Conservation (phyloP, 2,329 filamentous ascomycete genomes). For the Trichoderma gracile region DNA sequence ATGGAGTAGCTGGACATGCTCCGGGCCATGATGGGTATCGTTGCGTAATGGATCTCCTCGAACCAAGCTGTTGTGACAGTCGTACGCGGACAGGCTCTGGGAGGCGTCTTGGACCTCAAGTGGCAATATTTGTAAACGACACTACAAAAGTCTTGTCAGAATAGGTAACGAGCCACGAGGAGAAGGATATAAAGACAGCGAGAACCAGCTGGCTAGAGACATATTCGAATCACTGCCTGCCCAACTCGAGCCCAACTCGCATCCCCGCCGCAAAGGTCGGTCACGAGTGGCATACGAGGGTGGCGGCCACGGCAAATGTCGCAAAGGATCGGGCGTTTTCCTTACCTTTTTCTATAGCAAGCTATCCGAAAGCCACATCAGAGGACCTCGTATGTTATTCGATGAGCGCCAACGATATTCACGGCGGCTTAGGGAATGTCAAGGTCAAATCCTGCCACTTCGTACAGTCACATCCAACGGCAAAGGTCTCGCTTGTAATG, state of each 20-base stretch:
- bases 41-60: not conserved
- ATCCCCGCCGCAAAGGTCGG: slow-evolving; percentile 22
- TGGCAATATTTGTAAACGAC: not conserved
- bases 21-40: slow-evolving; percentile 19
- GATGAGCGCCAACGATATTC: not conserved
- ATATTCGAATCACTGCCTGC: slow-evolving; percentile 16
- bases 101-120: not conserved
- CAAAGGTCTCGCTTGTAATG: not conserved
- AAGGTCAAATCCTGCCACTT: not conserved
- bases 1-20: slow-evolving; percentile 24
- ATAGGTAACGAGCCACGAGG: not conserved
- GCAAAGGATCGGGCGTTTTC: slow-evolving; percentile 3
- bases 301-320: slow-evolving; percentile 20
- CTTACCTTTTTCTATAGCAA: not conserved
- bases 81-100: too few relatives aligned
- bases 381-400: too few relatives aligned
- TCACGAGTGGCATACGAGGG: slow-evolving; percentile 18
- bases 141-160: slow-evolving; percentile 2
- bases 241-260: slow-evolving; percentile 20
- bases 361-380: not conserved
- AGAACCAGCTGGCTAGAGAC: not conserved
- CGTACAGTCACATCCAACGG: not conserved
- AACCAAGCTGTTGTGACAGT: not conserved
- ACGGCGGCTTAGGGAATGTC: not conserved
- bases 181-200: not conserved